phyloP scores from a whole-genome alignment of 306 rosid species.

The Lupinus albus region DNA sequence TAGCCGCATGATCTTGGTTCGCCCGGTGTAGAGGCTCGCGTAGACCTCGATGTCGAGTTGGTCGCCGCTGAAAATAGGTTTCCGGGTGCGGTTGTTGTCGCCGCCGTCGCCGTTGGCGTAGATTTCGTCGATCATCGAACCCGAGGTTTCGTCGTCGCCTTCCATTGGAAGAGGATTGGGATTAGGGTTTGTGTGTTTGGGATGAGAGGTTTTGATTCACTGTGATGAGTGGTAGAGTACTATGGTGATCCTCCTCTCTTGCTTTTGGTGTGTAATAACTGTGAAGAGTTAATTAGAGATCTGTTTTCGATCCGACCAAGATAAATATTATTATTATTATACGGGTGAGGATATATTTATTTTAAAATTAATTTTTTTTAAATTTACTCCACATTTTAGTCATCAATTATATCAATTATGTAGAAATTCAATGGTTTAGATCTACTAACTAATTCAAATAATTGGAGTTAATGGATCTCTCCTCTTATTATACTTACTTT shows the following conservation, averaged over 20 bases:
- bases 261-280: not conserved
- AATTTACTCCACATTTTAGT: too few species aligned
- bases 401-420: too few species aligned
- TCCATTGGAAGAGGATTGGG: constrained; percentile 61
- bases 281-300: not conserved
- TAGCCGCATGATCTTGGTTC: constrained; percentile 83
- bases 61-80: constrained; percentile 86
- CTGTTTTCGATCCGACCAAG: too few species aligned
- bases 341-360: too few species aligned
- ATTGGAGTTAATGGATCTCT: too few species aligned
- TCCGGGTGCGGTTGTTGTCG: constrained; percentile 50
- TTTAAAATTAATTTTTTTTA: too few species aligned
- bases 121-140: constrained; percentile 81
- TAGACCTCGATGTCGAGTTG: constrained; percentile 94
- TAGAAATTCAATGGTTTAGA: too few species aligned
- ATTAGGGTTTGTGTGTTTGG: constrained; percentile 34
- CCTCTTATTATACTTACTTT: too few species aligned
- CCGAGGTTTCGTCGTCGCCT: constrained; percentile 70
- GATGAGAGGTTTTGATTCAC: constrained; percentile 20
- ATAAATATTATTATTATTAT: too few species aligned
- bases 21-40: constrained; percentile 78
- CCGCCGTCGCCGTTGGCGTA: constrained; percentile 78
- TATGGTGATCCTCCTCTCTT: not conserved
- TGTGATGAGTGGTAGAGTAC: not conserved
- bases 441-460: too few species aligned